Conservation (phyloP, 2,329 filamentous ascomycete genomes). For the Pseudocercospora crystallina region DNA sequence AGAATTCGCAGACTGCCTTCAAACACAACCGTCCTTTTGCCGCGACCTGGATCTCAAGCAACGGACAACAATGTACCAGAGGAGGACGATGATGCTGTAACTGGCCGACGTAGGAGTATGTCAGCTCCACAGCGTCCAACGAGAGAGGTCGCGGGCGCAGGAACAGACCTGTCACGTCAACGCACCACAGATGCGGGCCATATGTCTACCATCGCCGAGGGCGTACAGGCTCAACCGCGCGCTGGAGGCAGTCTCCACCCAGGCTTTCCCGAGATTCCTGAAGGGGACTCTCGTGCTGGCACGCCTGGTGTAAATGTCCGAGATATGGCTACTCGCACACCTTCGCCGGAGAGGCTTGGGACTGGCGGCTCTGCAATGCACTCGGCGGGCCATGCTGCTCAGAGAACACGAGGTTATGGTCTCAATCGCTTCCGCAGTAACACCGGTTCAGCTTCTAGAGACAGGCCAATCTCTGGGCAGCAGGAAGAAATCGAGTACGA, state of each 20-base stretch:
- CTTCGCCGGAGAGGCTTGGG: constrained; percentile 16
- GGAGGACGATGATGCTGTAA: constrained; percentile 19
- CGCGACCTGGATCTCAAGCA: constrained; percentile 21
- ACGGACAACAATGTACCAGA: constrained; percentile 7
- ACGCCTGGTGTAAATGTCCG: constrained; percentile 23
- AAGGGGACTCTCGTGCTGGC: constrained; percentile 15
- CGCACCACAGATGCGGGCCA: constrained; percentile 23
- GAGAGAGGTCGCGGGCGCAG: constrained; percentile 16
- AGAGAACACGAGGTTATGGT: constrained; percentile 26
- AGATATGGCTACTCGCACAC: constrained; percentile 22
- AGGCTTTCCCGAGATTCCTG: constrained; percentile 13
- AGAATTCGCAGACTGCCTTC: constrained; percentile 32
- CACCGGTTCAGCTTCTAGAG: constrained; percentile 14
- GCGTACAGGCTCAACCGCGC: constrained; percentile 18
- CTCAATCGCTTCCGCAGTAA: constrained; percentile 20
- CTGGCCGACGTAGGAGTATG: constrained; percentile 32
- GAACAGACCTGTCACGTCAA: constrained; percentile 26
- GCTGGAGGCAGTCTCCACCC: constrained; percentile 9
- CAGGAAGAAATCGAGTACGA: constrained; percentile 53
- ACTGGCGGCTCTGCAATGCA: constrained; percentile 26
- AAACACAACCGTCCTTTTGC: constrained; percentile 5
- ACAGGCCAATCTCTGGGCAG: constrained; percentile 12
- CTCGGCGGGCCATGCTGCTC: constrained; percentile 30
- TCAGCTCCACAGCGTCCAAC: constrained; percentile 32
- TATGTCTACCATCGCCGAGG: constrained; percentile 33